A percentile compares a stretch with the other conserved stretches of the same genome.
Evolutionary conservation across 805 yeast species (phyloP).

Genomic region (Starmerella roubikii): DNA sequence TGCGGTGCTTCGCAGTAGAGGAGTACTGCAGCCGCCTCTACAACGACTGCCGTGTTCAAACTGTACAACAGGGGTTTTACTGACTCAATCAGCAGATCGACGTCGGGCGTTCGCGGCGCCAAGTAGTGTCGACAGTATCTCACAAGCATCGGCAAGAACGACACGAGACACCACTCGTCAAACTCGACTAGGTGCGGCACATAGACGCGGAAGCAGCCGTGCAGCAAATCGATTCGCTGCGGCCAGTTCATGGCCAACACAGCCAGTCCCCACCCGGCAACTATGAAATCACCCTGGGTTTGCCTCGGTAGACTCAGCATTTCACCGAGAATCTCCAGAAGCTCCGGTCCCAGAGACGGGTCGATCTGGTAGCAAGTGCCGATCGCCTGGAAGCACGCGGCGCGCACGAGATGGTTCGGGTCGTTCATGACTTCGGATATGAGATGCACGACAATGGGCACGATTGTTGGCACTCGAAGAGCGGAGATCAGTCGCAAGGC

Average conservation of each 20-base stretch:
- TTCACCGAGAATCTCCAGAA: slow-evolving; percentile 36
- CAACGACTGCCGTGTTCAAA: slow-evolving; percentile 44
- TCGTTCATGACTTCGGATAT: slow-evolving; percentile 57
- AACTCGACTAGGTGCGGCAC: slow-evolving; percentile 38
- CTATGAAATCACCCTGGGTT: slow-evolving; percentile 35
- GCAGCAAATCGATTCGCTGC: slow-evolving; percentile 50
- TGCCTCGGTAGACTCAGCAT: slow-evolving; percentile 46
- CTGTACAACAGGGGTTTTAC: slow-evolving; percentile 37
- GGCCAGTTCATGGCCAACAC: slow-evolving; percentile 42
- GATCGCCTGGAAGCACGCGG: slow-evolving; percentile 65
- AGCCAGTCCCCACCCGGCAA: slow-evolving; percentile 55
- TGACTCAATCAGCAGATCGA: slow-evolving; percentile 39
- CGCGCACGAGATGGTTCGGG: slow-evolving; percentile 61
- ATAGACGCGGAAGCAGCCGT: slow-evolving; percentile 50
- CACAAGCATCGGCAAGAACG: slow-evolving; percentile 46
- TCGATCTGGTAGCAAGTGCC: slow-evolving; percentile 40
- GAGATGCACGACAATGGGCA: slow-evolving; percentile 64
- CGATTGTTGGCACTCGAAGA: slow-evolving; percentile 66
- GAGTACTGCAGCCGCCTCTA: slow-evolving; percentile 46
- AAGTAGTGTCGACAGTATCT: slow-evolving; percentile 53
- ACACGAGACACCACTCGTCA: slow-evolving; percentile 61
- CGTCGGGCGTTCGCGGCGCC: slow-evolving; percentile 46
- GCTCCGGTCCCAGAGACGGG: slow-evolving; percentile 34
- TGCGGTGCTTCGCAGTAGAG: slow-evolving; percentile 46
- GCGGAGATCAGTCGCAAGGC: slow-evolving; percentile 72